A percentile compares a stretch with the other conserved stretches of the same genome.
phyloP scores from a whole-genome alignment of 2,329 filamentous ascomycete species.

The Catunica adiposa region DNA sequence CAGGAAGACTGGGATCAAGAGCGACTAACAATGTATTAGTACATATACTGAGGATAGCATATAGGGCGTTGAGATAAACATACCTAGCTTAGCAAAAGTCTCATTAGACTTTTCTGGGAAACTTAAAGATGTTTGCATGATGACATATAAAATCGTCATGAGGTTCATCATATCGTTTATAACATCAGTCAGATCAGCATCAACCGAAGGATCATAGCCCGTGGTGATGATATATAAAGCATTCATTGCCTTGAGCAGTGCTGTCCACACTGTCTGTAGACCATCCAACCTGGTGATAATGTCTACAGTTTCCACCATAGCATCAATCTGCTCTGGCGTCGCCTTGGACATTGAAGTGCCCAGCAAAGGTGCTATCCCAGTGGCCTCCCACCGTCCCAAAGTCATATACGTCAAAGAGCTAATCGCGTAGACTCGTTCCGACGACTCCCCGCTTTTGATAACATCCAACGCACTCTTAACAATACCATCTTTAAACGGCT shows the following conservation, averaged over 20 bases:
- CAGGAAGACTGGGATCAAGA: conserved; percentile 50
- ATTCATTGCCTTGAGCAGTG: conserved; percentile 35
- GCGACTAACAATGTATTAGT: conserved; percentile 25
- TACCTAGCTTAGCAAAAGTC: conserved; percentile 34
- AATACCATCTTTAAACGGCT: conserved; percentile 23
- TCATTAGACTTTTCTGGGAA: conserved; percentile 32
- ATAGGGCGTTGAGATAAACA: conserved; percentile 20
- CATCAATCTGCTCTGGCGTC: conserved; percentile 38
- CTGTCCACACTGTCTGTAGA: conserved; percentile 24
- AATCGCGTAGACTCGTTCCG: conserved; percentile 35
- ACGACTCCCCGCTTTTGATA: conserved; percentile 29
- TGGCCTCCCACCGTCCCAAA: conserved; percentile 54
- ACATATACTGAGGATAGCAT: too few relatives aligned
- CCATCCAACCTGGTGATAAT: conserved; percentile 32
- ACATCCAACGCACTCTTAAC: conserved; percentile 39
- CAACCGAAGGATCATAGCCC: conserved; percentile 8
- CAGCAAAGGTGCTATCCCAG: conserved; percentile 34
- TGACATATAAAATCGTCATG: conserved; percentile 46
- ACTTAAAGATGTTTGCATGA: conserved; percentile 39
- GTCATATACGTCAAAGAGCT: conserved; percentile 44
- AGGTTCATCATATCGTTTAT: conserved; percentile 46
- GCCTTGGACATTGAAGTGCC: conserved; percentile 32
- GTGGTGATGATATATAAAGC: conserved; percentile 29
- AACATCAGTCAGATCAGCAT: conserved; percentile 26
- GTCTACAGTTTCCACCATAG: conserved; percentile 38